Percentiles rank a stretch among this genome's conserved stretches.
These are phyloP conservation scores for Fusarium sambucinum DNA, from an alignment of 2,329 filamentous ascomycete genomes.

Conservation along the genomic window DNA sequence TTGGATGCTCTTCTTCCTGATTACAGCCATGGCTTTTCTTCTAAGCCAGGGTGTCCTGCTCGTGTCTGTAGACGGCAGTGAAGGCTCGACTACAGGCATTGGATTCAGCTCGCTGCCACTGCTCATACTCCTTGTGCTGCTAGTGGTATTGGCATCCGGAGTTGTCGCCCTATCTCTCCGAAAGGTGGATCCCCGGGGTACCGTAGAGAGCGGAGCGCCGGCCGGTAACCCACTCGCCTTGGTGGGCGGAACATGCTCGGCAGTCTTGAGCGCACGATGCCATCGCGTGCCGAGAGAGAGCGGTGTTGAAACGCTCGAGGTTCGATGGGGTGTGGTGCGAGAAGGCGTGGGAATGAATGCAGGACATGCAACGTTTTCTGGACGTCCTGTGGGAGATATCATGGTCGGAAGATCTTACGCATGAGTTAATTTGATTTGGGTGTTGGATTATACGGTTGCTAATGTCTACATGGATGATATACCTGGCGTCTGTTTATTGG, in stretches of 20 bases:
- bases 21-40: constrained; percentile 59
- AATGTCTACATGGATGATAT: constrained; percentile 30
- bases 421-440: constrained; percentile 6
- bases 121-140: constrained; percentile 56
- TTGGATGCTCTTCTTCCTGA: constrained; percentile 59
- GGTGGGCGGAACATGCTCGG: constrained; percentile 62
- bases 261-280: constrained; percentile 64
- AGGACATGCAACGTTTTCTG: constrained; percentile 61
- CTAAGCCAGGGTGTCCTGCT: constrained; percentile 60
- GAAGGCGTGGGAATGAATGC: constrained; percentile 55
- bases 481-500: constrained; percentile 36
- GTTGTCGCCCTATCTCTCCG: constrained; percentile 57
- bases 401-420: constrained; percentile 48
- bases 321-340: constrained; percentile 62
- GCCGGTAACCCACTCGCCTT: constrained; percentile 64
- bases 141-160: constrained; percentile 52
- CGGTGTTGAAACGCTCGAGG: constrained; percentile 53
- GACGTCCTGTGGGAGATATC: constrained; percentile 48
- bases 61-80: constrained; percentile 48
- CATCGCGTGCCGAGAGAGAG: constrained; percentile 53
- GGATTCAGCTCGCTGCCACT: constrained; percentile 60
- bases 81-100: constrained; percentile 49
- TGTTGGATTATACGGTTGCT: constrained; percentile 8
- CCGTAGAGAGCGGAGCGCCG: constrained; percentile 51
- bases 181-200: constrained; percentile 54